Conservation (phyloP, 345 rosid genomes). For the Theobroma cacao region DNA sequence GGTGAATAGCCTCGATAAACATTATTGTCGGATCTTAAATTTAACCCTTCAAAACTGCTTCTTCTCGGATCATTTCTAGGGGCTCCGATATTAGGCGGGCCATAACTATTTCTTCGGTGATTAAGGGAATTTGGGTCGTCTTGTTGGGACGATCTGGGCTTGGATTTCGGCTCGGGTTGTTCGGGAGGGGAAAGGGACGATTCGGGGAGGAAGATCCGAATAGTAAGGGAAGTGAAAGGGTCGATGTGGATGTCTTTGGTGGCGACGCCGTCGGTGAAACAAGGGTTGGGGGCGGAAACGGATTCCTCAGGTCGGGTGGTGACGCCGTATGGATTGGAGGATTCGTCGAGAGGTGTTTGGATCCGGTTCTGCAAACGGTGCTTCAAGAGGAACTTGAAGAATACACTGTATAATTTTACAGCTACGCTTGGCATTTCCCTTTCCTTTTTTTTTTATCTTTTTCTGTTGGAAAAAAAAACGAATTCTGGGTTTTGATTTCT, state of each 20-base stretch:
- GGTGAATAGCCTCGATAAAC: conserved; percentile 79
- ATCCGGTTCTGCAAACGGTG: conserved; percentile 81
- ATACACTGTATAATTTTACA: conserved; percentile 80
- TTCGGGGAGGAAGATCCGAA: conserved; percentile 90
- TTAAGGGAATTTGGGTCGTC: background rate
- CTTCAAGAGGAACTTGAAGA: conserved; percentile 89
- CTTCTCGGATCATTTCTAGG: conserved; percentile 38
- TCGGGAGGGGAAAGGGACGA: conserved; percentile 71
- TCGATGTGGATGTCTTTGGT: conserved; percentile 96
- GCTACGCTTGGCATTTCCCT: conserved; percentile 82
- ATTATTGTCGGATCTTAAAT: conserved; percentile 41
- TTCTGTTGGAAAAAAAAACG: background rate
- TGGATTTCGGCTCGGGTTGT: conserved; percentile 28
- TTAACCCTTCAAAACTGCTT: conserved; percentile 43
- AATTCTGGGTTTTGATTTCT: background rate
- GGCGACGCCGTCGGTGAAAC: conserved; percentile 86
- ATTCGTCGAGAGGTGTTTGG: conserved; percentile 43
- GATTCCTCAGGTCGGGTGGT: conserved; percentile 85
- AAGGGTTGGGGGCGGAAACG: conserved; percentile 65
- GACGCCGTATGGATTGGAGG: conserved; percentile 58
- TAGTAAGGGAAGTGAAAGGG: conserved; percentile 71
- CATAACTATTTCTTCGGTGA: conserved; percentile 58
- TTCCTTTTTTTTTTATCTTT: background rate
- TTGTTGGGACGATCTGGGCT: conserved; percentile 24
- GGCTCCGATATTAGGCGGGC: conserved; percentile 23